Conservation (phyloP, 768 basidiomycete genomes). For the Paxillus rubicundulus region DNA sequence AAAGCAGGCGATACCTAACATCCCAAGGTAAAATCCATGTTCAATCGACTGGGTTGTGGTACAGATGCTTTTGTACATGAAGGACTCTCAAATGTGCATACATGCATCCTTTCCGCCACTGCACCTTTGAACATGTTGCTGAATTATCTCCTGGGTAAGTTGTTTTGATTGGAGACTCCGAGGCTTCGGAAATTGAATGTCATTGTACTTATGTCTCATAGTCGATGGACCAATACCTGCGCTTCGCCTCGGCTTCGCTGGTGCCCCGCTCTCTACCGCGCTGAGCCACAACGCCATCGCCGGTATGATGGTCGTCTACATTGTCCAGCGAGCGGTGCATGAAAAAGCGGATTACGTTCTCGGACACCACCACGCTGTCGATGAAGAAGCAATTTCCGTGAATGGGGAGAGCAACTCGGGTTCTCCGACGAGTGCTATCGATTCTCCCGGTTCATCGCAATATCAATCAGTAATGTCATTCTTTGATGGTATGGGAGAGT, state of each 20-base stretch:
- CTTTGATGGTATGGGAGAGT: conserved; percentile 14
- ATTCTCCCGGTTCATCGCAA: background rate
- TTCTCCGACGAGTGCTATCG: background rate
- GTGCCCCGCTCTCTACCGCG: conserved; percentile 27
- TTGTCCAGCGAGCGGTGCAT: conserved; percentile 17
- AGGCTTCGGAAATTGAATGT: background rate
- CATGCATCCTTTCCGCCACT: conserved; percentile 19
- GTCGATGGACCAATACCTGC: conserved; percentile 26
- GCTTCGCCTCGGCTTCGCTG: conserved; percentile 24
- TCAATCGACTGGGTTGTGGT: background rate
- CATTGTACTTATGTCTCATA: background rate
- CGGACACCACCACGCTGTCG: conserved; percentile 2
- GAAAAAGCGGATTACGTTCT: conserved; percentile 17
- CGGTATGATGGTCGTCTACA: conserved; percentile 18
- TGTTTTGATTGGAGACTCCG: background rate
- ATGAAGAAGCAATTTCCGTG: conserved; percentile 7
- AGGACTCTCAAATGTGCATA: conserved; percentile 25
- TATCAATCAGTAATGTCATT: conserved; percentile 1
- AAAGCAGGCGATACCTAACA: conserved; percentile 13
- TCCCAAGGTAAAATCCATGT: conserved; percentile 2
- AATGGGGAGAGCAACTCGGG: background rate
- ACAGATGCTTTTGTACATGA: background rate
- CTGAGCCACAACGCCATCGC: conserved; percentile 26
- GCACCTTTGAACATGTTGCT: conserved; percentile 22
- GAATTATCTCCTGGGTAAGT: conserved; percentile 27